Base-by-base conservation (phyloP, 2,329 filamentous ascomycete genomes). In the Fusarium scirpi region DNA sequence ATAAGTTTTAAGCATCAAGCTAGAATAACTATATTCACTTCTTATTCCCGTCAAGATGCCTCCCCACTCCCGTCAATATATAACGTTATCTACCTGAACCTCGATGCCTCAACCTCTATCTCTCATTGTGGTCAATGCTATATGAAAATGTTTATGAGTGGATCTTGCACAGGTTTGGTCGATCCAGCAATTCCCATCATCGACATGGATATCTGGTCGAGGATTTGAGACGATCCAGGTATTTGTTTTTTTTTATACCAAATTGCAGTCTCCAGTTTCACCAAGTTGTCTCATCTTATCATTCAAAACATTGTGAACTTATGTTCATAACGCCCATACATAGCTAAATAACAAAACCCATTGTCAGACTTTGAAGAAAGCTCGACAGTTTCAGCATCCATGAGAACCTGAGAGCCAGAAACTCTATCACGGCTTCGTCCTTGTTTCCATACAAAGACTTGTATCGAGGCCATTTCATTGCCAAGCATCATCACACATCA, bases 201-300 rank as follows among this genome's bases (percentile, higher is more conserved):
- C 18, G 52, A 47, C 46, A 65, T 59, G 61, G 46, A 52, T 59
- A 52, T 47, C 45, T 65, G n/a, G 52, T 65, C 53, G 22, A 58
- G 27, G 41, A 16, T 41, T 27, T 16, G 30, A 40, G 49, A 44
- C 38, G n/a, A 13, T 51, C 30, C 29, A 44, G 25, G 24, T 22
- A 34, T n/a, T 57, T 27, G 16, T 56, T 30, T 29, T 30, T 29
- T 22, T 24, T 64, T 27, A 29, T 16, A n/a, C 25, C 11, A 29
- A 24, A 22, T 56, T 32, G n/a, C 22, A 51, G 30, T 30, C 32
- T 24, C 32, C 40, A 51, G 25, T 29, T 20, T 40, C 54, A 58
- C 11, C 8, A 16, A 27, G 20, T 51, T 30, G 30, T 54, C 56
- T 32, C 47, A 47, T 24, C 12, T 20, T 25, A 34, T 53, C 13